Conservation (phyloP, 2,329 filamentous ascomycete species). For the Epichloe glyceriae region DNA sequence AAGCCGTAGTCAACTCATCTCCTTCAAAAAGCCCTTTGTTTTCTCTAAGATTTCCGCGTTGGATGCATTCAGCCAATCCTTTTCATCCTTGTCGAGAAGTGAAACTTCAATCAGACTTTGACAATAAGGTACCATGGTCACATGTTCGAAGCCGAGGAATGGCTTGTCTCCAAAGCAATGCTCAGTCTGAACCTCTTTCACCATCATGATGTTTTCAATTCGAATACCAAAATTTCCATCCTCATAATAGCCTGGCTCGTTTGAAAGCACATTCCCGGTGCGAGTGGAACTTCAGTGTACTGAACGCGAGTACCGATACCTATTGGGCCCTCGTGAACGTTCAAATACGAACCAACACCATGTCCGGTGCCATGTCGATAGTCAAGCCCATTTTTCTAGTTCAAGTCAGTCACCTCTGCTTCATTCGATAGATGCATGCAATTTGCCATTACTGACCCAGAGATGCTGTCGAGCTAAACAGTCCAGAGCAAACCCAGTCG, state of each 20-base stretch:
- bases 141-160: slow-evolving; percentile 89
- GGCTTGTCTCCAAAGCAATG: slow-evolving; percentile 88
- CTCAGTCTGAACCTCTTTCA: slow-evolving; percentile 74
- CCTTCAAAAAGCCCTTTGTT: slow-evolving; percentile 64
- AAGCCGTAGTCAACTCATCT: slow-evolving; percentile 58
- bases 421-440: background rate
- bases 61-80: slow-evolving; percentile 77
- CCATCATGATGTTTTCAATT: slow-evolving; percentile 92
- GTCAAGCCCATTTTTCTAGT: slow-evolving; percentile 57
- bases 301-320: slow-evolving; percentile 87
- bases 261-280: slow-evolving; percentile 86
- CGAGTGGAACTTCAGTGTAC: slow-evolving; percentile 79
- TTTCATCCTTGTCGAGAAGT: slow-evolving; percentile 62
- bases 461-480: slow-evolving; percentile 78
- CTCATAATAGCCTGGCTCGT: slow-evolving; percentile 95
- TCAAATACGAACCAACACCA: slow-evolving; percentile 87
- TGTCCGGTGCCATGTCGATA: slow-evolving; percentile 96
- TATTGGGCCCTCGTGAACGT: slow-evolving; percentile 95
- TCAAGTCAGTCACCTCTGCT: background rate
- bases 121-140: slow-evolving; percentile 94
- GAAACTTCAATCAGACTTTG: slow-evolving; percentile 68
- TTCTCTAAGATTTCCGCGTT: slow-evolving; percentile 71
- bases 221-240: slow-evolving; percentile 90
- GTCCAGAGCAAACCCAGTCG: slow-evolving; percentile 85
- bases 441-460: slow-evolving; percentile 48